A percentile compares a stretch with the other conserved stretches of the same genome.
Conservation (phyloP, 2,329 filamentous ascomycete species). For the Alternaria brassicae region DNA sequence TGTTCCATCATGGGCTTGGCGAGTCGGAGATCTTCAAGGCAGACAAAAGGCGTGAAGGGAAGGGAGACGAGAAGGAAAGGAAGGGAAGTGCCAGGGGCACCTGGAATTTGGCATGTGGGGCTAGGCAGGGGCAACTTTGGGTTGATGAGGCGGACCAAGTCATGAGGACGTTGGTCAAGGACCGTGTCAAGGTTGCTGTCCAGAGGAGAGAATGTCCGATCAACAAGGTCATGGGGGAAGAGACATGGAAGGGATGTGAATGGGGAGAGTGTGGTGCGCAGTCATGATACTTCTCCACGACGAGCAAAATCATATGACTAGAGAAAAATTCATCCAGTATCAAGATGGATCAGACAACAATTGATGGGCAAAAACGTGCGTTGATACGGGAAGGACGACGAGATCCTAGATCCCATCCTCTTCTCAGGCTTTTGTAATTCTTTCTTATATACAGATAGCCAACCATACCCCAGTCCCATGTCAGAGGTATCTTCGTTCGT, state of each 20-base stretch:
- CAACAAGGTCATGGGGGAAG: slow-evolving; percentile 10
- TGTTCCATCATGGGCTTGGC: slow-evolving; percentile 51
- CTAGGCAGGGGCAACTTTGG: slow-evolving; percentile 17
- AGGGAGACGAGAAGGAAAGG: not conserved
- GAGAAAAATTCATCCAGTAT: not conserved
- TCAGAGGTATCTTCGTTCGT: slow-evolving; percentile 12
- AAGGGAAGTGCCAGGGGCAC: slow-evolving; percentile 8
- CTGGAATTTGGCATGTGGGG: slow-evolving; percentile 26
- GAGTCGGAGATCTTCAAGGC: slow-evolving; percentile 32
- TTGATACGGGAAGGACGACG: not conserved
- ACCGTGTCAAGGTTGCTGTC: slow-evolving; percentile 4
- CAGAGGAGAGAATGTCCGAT: slow-evolving; percentile 12
- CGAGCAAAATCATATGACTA: not conserved
- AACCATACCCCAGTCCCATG: slow-evolving; percentile 4
- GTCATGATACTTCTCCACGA: slow-evolving; percentile 10
- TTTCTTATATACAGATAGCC: slow-evolving; percentile 9
- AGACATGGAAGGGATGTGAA: slow-evolving; percentile 18
- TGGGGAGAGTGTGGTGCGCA: slow-evolving; percentile 22
- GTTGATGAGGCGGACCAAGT: slow-evolving; percentile 7
- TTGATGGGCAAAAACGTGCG: not conserved
- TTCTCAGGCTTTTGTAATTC: slow-evolving; percentile 1
- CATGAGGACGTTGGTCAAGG: slow-evolving; percentile 2
- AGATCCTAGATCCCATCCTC: slow-evolving; percentile 6
- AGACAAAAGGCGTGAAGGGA: slow-evolving; percentile 1
- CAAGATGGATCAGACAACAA: not conserved